These are phyloP conservation scores for Aphanomyces euteiches DNA, from an alignment of 352 stramenopile species.

Conservation along the genomic window DNA sequence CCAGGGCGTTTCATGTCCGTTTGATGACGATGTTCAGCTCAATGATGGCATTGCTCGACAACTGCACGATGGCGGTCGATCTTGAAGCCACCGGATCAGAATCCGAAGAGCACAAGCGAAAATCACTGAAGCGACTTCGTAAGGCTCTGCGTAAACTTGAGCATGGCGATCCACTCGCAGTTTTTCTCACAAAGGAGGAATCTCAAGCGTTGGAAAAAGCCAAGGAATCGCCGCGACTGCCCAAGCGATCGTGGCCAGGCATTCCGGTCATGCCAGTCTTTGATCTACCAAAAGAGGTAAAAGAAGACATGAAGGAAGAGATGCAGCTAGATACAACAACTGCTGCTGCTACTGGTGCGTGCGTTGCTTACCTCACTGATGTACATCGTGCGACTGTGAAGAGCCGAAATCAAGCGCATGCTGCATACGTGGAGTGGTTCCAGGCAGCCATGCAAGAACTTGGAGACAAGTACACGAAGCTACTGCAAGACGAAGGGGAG, in stretches of 20 bases:
- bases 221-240: constrained; percentile 49
- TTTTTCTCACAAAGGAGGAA: constrained; percentile 46
- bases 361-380: constrained; percentile 50
- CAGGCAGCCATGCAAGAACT: neutral
- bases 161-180: constrained; percentile 51
- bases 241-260: constrained; percentile 44
- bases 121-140: constrained; percentile 63
- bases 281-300: constrained; percentile 1
- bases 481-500: constrained; percentile 19
- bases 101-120: constrained; percentile 46
- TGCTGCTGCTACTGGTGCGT: constrained; percentile 35
- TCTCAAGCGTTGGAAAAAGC: constrained; percentile 43
- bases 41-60: constrained; percentile 52
- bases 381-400: constrained; percentile 54
- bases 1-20: constrained; percentile 48
- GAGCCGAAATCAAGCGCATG: constrained; percentile 44
- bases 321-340: constrained; percentile 13
- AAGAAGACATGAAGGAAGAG: constrained; percentile 24
- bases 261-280: constrained; percentile 34
- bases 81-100: constrained; percentile 29
- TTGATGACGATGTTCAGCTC: constrained; percentile 45
- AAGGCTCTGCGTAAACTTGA: constrained; percentile 59
- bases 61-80: constrained; percentile 59
- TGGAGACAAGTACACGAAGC: constrained; percentile 11
- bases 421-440: constrained; percentile 40